A percentile compares a stretch with the other conserved stretches of the same genome.
Evolutionary conservation across 352 stramenopile genomes (phyloP).

Genomic region (Phytophthora pisi): DNA sequence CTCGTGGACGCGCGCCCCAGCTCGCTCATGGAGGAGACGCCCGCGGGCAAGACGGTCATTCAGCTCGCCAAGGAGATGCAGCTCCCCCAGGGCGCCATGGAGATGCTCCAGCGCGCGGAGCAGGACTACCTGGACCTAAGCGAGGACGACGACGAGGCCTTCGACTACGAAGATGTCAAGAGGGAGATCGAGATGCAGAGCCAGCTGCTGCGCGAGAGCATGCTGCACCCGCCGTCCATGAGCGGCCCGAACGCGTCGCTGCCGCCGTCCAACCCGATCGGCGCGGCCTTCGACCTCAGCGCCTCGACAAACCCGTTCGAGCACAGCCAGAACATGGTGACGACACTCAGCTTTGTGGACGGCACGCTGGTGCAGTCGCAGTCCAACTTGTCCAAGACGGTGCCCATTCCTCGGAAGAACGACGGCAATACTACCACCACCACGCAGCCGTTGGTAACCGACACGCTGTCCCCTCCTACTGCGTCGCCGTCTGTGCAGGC

Average conservation of each 20-base stretch:
- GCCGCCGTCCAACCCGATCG: conserved; percentile 33
- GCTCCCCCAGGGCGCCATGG: conserved; percentile 49
- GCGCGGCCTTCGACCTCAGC: conserved; percentile 33
- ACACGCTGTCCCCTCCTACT: conserved; percentile 28
- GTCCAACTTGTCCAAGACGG: conserved; percentile 32
- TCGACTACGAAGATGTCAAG: conserved; percentile 75
- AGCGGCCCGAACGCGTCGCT: conserved; percentile 40
- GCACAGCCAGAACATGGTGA: conserved; percentile 46
- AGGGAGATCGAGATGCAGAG: conserved; percentile 79
- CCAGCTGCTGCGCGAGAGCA: conserved; percentile 76
- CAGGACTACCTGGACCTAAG: conserved; percentile 71
- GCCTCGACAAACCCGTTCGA: conserved; percentile 42
- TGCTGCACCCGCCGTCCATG: conserved; percentile 54
- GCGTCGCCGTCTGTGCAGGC: conserved; percentile 17
- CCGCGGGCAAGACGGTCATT: conserved; percentile 71
- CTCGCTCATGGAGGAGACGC: conserved; percentile 72
- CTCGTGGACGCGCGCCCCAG: conserved; percentile 72
- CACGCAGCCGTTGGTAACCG: conserved; percentile 25
- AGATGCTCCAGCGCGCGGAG: conserved; percentile 73
- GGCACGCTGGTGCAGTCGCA: conserved; percentile 46
- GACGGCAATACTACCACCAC: not conserved
- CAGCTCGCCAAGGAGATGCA: conserved; percentile 66
- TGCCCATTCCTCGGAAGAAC: conserved; percentile 23
- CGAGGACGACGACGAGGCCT: conserved; percentile 66
- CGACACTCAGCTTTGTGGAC: conserved; percentile 49